Evolutionary conservation across 179 eudicot species (phyloP), one percentile per base, ranked within the genome.

Genomic region (Patellifolia procumbens): DNA sequence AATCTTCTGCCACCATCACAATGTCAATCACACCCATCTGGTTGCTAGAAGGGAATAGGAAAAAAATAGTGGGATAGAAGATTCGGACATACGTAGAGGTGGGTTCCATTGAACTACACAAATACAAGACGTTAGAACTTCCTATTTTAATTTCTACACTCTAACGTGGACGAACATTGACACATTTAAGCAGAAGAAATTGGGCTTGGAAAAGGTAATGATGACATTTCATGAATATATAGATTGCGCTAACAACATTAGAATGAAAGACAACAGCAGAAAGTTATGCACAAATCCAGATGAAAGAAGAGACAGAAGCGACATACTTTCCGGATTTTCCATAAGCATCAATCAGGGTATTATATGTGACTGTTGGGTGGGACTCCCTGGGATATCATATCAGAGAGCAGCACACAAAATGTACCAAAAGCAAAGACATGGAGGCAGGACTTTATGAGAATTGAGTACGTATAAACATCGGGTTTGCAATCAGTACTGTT

Each of bases 341-440:
- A 78, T 92, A 94, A 22, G 93, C 88, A 77, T 92, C 97, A 59
- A 94, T 86, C 63, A 92, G 86, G 73, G 91, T 92, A 74, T 92
- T 92, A 77, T 94, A 92, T 17, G 98, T 94, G 73, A 94, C 85
- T 0, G 97, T 84, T 92, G 67, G 98, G 93, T 76, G 82, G 89
- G 82, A 94, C 85, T 59, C 92, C 96, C 59, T 87, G 90, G n/a
- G 87, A 80, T 32, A 74, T 76, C 98, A 94, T 94, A 73, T 94
- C 98, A 73, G 88, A 79, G 80, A 90, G 92, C 84, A 92, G 79
- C 73, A 72, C 34, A 69, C 80, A 80, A 56, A 86, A 92, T 84
- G 88, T 89, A 73, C 82, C 89, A 76, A 90, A 94, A 53, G 83
- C 89, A 74, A 74, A 85, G 20, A 87, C 86, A 31, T 92, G 96